A percentile compares a stretch with the other conserved stretches of the same genome.
Conservation (phyloP, 495 filamentous ascomycete genomes). For the Penicillium longicatenatum region DNA sequence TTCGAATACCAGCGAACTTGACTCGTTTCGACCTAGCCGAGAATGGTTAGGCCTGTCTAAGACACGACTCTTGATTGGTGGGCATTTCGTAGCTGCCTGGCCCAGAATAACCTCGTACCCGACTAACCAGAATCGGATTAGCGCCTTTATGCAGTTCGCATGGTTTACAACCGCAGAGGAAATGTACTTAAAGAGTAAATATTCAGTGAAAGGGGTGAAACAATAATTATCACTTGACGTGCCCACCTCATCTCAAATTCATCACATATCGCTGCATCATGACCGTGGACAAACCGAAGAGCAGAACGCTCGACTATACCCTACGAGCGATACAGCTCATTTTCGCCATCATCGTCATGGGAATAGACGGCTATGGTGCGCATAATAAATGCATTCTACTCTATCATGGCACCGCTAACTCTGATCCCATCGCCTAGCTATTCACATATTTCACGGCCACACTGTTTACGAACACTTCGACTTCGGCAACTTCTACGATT, state of each 20-base stretch:
- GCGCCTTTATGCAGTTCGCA: too few relatives aligned
- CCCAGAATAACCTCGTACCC: background rate
- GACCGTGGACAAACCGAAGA: conserved; percentile 15
- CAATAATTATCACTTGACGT: too few relatives aligned
- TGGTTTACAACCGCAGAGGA: too few relatives aligned
- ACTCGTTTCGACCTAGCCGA: too few relatives aligned
- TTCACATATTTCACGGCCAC: conserved; percentile 30
- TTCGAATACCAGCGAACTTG: too few relatives aligned
- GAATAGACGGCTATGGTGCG: conserved; percentile 33
- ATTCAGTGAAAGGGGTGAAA: too few relatives aligned
- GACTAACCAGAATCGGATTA: background rate
- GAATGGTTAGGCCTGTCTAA: too few relatives aligned
- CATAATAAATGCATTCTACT: conserved; percentile 16
- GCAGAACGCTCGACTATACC: conserved; percentile 23
- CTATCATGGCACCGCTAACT: conserved; percentile 16
- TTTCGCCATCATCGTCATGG: conserved; percentile 33
- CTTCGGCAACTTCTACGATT: conserved; percentile 28
- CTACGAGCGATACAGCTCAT: conserved; percentile 33
- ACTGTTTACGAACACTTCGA: conserved; percentile 25
- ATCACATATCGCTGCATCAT: background rate
- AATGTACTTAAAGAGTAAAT: too few relatives aligned
- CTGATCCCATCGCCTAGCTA: conserved; percentile 29
- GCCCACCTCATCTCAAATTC: too few relatives aligned
- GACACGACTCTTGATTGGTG: background rate
- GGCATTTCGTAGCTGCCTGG: background rate